Evolutionary conservation across 805 yeast genomes (phyloP).

Genomic region (Barnettozyma sucrosica): DNA sequence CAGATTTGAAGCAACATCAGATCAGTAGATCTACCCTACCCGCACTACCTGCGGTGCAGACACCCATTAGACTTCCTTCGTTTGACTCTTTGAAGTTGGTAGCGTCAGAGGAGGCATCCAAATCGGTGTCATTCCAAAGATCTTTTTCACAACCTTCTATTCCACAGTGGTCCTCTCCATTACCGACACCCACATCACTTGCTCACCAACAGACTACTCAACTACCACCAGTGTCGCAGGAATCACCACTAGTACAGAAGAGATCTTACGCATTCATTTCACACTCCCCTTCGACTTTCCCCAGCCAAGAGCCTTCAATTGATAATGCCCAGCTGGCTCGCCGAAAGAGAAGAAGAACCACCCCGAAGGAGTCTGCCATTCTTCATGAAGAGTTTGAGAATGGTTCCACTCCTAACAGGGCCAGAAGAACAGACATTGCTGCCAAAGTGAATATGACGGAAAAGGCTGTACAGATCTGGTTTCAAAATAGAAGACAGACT

Average conservation of each 20-base stretch:
- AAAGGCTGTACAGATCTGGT: constrained; percentile 97
- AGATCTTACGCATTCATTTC: constrained; percentile 78
- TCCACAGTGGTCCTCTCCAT: constrained; percentile 6
- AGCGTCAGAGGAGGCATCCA: constrained; percentile 4
- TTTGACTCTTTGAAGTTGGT: constrained; percentile 22
- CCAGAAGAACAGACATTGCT: constrained; percentile 74
- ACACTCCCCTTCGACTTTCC: constrained; percentile 87
- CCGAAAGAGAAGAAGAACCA: constrained; percentile 91
- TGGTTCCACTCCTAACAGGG: constrained; percentile 78
- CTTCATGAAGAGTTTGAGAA: constrained; percentile 71
- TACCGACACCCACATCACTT: constrained; percentile 7
- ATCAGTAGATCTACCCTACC: background rate
- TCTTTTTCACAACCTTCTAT: constrained; percentile 7
- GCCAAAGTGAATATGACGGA: constrained; percentile 85
- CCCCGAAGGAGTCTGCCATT: constrained; percentile 77
- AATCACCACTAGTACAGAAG: constrained; percentile 26
- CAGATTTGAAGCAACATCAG: constrained; percentile 9
- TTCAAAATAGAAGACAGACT: constrained; percentile 90
- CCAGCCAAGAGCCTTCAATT: constrained; percentile 73
- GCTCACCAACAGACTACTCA: constrained; percentile 4
- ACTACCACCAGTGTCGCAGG: constrained; percentile 4
- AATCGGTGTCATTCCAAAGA: constrained; percentile 5
- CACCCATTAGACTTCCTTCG: constrained; percentile 25
- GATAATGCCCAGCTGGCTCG: constrained; percentile 92
- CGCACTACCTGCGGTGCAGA: constrained; percentile 10